A percentile compares a stretch with the other conserved stretches of the same genome.
Conservation (phyloP, 768 basidiomycete species). For the Lactarius evosmus region DNA sequence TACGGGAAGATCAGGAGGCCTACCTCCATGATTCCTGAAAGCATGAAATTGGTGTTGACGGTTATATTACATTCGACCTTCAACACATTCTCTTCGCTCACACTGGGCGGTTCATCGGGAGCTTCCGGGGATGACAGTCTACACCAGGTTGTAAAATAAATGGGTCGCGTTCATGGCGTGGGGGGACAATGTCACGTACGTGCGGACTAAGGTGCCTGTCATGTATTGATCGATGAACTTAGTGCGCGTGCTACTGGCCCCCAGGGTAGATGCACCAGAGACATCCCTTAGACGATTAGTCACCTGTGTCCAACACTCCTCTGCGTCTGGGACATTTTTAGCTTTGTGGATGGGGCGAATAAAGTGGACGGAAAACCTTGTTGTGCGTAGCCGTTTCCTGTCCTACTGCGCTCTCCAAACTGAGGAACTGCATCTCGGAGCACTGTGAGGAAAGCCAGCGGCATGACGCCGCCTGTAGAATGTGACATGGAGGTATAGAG, state of each 20-base stretch:
- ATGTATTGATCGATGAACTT: slow-evolving; percentile 76
- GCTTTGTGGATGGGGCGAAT: not conserved
- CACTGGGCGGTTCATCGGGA: slow-evolving; percentile 66
- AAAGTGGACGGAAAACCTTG: slow-evolving; percentile 47
- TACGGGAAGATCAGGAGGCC: slow-evolving; percentile 10
- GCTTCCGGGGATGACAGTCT: slow-evolving; percentile 83
- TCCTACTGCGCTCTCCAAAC: slow-evolving; percentile 70
- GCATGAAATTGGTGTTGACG: slow-evolving; percentile 83
- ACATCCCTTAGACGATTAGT: slow-evolving; percentile 70
- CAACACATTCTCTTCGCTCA: slow-evolving; percentile 66
- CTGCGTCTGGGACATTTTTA: slow-evolving; percentile 54
- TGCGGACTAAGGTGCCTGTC: slow-evolving; percentile 72
- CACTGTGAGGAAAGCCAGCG: slow-evolving; percentile 60
- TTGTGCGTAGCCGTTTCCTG: slow-evolving; percentile 57
- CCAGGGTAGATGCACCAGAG: slow-evolving; percentile 41
- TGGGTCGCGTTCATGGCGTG: slow-evolving; percentile 1
- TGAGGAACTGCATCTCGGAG: slow-evolving; percentile 83
- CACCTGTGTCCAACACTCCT: slow-evolving; percentile 83
- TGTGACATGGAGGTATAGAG: slow-evolving; percentile 70
- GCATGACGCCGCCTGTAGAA: slow-evolving; percentile 74
- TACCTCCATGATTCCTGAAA: slow-evolving; percentile 72
- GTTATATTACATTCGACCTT: slow-evolving; percentile 94
- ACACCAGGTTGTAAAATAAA: not conserved
- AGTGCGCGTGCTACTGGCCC: slow-evolving; percentile 34
- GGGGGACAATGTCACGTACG: slow-evolving; percentile 40